Evolutionary conservation across 345 rosid species (phyloP), one percentile per base, ranked within the genome.

Genomic region (Syzygium aqueum): DNA sequence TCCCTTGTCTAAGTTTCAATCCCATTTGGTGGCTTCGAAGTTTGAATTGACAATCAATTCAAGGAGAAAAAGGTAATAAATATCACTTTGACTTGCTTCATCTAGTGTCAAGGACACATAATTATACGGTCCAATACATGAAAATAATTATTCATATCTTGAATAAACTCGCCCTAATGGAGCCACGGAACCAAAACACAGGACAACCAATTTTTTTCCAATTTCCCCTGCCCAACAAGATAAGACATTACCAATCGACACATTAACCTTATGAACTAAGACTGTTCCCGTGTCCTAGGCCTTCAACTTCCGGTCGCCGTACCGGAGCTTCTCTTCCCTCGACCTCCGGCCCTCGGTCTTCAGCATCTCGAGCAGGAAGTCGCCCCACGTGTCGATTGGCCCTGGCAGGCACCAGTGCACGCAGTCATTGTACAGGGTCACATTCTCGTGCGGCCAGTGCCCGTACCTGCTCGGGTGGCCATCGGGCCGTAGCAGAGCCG

Each of bases 321-420:
- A 86, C 82, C 53, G 43, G 77, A 91, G 90, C 86, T 40, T 89
- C 65, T 90, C 92, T 56, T 88, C 53, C 37, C 87, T 67, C 11
- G 92, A 89, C 73, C 90, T 88, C 51, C 84, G 52, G 17, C 91
- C 94, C 84, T 97, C 99, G 92, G 90, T 94, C 94, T 94, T 96
- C 92, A 97, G 85, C 98, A 95, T 95, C 87, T 95, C 94, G 80
- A 95, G 92, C 88, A 97, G 91, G 92, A 97, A 94, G 89, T 96
- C 96, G 59, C 89, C 95, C 94, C 97, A 95, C 3, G 93, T 82
- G 51, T 96, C 99, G n/a, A 96, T 93, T 2, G 99, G 98, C 33
- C 99, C 98, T 7, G 98, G 98, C 91, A 95, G 90, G 93, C 99
- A 97, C 99, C 98, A 96, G 77, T 97, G 99, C 57, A 97, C 99